Evolutionary conservation across 2,329 filamentous ascomycete genomes (phyloP).

Genomic region (Annulohypoxylon truncatum): DNA sequence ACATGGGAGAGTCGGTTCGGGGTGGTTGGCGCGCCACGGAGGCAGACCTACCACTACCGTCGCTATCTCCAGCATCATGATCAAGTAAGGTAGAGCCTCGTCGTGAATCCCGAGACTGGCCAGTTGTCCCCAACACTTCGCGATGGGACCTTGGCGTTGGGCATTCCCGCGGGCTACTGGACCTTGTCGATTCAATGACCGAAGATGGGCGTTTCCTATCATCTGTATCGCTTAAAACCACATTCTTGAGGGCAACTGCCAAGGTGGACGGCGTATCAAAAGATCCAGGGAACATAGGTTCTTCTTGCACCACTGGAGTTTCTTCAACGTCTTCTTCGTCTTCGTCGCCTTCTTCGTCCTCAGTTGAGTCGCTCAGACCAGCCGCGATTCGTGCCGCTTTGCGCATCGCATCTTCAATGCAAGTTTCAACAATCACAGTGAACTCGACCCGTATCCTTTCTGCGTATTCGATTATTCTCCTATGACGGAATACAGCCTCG

Average conservation of each 20-base stretch:
- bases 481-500: conserved; percentile 90
- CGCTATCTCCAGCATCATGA: conserved; percentile 86
- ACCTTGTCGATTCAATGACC: conserved; percentile 79
- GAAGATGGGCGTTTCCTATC: conserved; percentile 64
- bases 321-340: conserved; percentile 55
- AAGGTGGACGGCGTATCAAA: conserved; percentile 69
- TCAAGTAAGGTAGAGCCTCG: conserved; percentile 84
- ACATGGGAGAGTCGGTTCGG: conserved; percentile 89
- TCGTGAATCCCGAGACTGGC: conserved; percentile 72
- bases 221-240: conserved; percentile 55
- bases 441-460: conserved; percentile 96
- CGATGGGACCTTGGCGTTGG: conserved; percentile 89
- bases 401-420: conserved; percentile 89
- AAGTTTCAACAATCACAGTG: conserved; percentile 91
- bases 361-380: conserved; percentile 82
- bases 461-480: conserved; percentile 93
- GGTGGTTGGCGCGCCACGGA: conserved; percentile 76
- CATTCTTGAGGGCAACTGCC: conserved; percentile 64
- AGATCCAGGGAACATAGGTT: conserved; percentile 66
- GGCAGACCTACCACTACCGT: conserved; percentile 85
- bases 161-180: conserved; percentile 90
- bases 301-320: conserved; percentile 60
- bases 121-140: conserved; percentile 66
- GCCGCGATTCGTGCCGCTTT: conserved; percentile 91
- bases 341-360: conserved; percentile 66